Evolutionary conservation across 306 rosid genomes (phyloP), one percentile per base, ranked within the genome.

Genomic region (Begonia loranthoides): DNA sequence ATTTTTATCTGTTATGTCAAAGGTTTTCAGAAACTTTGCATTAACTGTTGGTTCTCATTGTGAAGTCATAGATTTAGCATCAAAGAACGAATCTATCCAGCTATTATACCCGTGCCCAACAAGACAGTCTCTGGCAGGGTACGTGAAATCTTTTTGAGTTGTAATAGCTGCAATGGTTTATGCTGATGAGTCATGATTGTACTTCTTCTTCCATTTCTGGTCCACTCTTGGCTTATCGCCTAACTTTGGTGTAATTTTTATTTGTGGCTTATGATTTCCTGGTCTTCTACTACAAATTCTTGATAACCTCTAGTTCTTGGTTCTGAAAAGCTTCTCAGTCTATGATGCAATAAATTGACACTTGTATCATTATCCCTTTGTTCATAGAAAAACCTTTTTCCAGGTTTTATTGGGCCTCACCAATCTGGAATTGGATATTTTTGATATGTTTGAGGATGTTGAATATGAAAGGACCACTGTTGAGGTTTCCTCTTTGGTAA

Each of bases 81-180:
- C 83, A 82, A 74, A 69, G 86, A 64, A 67, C 94, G 94, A 36
- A 86, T 82, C 36, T 90, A 90, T 74, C 95, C 97, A 2, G 94
- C 99, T 58, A 86, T 90, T 65, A 63, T 82, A 14, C 99, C 99
- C 0, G 77, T 86, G 11, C 60, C 66, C 49, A 55, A 64, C 14
- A 50, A 74, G 41, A 68, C 71, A 60, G 84, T 86, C 39, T 50
- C 67, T 13, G 95, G 95, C 58, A 80, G 66, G 94, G 92, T 75
- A 45, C 52, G 63, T 28, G 3, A 45, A 12, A 13, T 38, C 15
- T 3, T 59, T 36, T 17, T 0, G 22, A 44, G 49, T 54, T 59
- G 16, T 56, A 9, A n/a, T 17, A 12, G 21, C 10, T 13, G n/a
- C 40, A 9, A 22, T 43, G 47, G 15, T 43, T 43, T 43, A 10